phyloP scores from a whole-genome alignment of 805 yeast genomes.

The Jamesozyma piceae region DNA sequence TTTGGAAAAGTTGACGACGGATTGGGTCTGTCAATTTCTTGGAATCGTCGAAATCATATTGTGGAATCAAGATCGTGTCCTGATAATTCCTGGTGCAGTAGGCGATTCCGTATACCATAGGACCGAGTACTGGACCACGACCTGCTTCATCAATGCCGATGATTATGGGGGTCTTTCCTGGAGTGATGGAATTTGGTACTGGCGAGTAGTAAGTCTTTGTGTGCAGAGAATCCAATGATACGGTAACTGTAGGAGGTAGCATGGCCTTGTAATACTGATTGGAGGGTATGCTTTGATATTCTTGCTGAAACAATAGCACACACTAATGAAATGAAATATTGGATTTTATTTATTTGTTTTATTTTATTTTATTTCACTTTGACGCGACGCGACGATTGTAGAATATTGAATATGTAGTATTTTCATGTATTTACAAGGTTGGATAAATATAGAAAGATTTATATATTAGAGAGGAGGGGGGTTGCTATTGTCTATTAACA shows the following conservation, averaged over 20 bases:
- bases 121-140: slow-evolving; percentile 94
- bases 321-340: no score
- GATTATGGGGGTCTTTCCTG: slow-evolving; percentile 34
- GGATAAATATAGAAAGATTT: neutral
- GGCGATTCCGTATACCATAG: slow-evolving; percentile 92
- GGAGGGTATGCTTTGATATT: no score
- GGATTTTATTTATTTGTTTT: no score
- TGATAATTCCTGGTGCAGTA: slow-evolving; percentile 55
- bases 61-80: slow-evolving; percentile 37
- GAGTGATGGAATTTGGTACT: slow-evolving; percentile 33
- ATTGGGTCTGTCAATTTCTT: slow-evolving; percentile 69
- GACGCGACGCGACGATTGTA: neutral
- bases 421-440: neutral
- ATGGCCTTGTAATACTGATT: no score
- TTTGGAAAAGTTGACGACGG: slow-evolving; percentile 51
- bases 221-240: slow-evolving; percentile 18
- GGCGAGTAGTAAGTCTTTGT: slow-evolving; percentile 43
- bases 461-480: neutral
- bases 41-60: slow-evolving; percentile 86
- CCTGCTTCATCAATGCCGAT: slow-evolving; percentile 98
- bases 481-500: slow-evolving; percentile 33
- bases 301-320: no score
- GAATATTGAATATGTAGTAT: no score
- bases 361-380: no score
- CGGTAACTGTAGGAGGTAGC: slow-evolving; percentile 27